Percentiles rank a stretch among this genome's conserved stretches.
phyloP scores from a whole-genome alignment of 2,329 filamentous ascomycete genomes.

The Cephalotrichum gorgonifer region DNA sequence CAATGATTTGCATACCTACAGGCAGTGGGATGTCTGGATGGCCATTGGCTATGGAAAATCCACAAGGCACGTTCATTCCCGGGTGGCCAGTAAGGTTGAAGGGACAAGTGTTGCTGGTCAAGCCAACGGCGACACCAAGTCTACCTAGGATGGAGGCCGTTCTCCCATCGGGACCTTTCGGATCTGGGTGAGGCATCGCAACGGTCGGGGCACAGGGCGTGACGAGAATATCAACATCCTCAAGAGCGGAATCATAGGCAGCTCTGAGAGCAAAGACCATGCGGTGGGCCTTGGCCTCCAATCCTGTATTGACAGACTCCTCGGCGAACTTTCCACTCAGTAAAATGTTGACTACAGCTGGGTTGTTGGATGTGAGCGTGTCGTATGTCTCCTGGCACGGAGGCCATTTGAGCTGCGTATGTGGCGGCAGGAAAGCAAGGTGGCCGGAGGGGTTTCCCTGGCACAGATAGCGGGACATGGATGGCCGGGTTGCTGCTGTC shows the following conservation, averaged over 20 bases:
- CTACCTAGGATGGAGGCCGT: constrained; percentile 21
- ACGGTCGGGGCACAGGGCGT: constrained; percentile 36
- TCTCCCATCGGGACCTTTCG: constrained; percentile 14
- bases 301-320: constrained; percentile 12
- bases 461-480: constrained; percentile 20
- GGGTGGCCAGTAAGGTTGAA: constrained; percentile 41
- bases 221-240: constrained; percentile 34
- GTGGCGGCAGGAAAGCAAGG: constrained; percentile 21
- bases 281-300: constrained; percentile 34
- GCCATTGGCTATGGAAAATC: constrained; percentile 10
- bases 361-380: constrained; percentile 27
- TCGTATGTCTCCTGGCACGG: constrained; percentile 30
- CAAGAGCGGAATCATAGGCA: constrained; percentile 35
- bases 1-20: constrained; percentile 19
- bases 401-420: constrained; percentile 23
- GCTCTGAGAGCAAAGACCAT: constrained; percentile 32
- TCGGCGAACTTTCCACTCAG: constrained; percentile 25
- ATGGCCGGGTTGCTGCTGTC: constrained; percentile 27
- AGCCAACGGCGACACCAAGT: constrained; percentile 30
- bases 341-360: constrained; percentile 34
- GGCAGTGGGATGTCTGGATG: constrained; percentile 12
- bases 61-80: constrained; percentile 32
- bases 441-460: constrained; percentile 20
- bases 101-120: constrained; percentile 33
- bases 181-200: constrained; percentile 22